A percentile compares a stretch with the other conserved stretches of the same genome.
phyloP scores from a whole-genome alignment of 345 rosid species.

The Citrus sinensis region DVS_A1.0 CM039164.1:3108001-3108500 shows the following conservation, averaged over 20 bases:
- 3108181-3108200: conserved; percentile 75
- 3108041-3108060: conserved; percentile 98
- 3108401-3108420: conserved; percentile 88
- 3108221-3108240: conserved; percentile 96
- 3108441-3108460: conserved; percentile 86
- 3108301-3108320: conserved; percentile 62
- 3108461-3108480: conserved; percentile 93
- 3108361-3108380: conserved; percentile 75
- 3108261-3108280: conserved; percentile 94
- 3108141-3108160: conserved; percentile 99
- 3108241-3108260: conserved; percentile 95
- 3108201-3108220: conserved; percentile 87
- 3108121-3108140: conserved; percentile 84
- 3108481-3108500: conserved; percentile 78
- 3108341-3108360: conserved; percentile 88
- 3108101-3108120: conserved; percentile 94
- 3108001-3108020: conserved; percentile 95
- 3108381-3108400: conserved; percentile 98
- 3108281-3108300: conserved; percentile 79
- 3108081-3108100: conserved; percentile 99
- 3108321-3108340: conserved; percentile 80
- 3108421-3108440: conserved; percentile 99
- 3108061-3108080: conserved; percentile 94
- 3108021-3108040: conserved; percentile 93
- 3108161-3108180: conserved; percentile 91